These are phyloP conservation scores for Eucalyptus leucophloia DNA, from an alignment of 345 rosid species.

Conservation along the genomic window DNA sequence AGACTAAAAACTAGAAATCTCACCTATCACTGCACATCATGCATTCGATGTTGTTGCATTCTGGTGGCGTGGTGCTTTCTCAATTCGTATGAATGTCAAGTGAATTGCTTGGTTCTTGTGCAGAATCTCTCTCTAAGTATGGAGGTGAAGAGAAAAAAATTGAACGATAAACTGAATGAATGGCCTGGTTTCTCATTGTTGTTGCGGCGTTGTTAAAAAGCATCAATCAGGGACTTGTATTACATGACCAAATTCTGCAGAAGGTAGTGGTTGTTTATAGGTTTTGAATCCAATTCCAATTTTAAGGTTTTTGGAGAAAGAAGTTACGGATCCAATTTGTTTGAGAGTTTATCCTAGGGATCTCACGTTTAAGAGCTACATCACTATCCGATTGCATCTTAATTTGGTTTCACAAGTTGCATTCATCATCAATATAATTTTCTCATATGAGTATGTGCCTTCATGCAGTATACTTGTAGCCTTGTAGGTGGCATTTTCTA, in stretches of 20 bases:
- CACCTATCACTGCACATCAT: background rate
- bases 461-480: background rate
- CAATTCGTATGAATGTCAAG: background rate
- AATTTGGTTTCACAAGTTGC: background rate
- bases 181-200: background rate
- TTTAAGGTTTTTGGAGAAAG: background rate
- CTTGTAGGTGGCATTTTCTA: background rate
- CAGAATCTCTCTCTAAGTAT: background rate
- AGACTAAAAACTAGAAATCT: background rate
- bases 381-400: background rate
- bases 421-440: background rate
- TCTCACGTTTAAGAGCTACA: background rate
- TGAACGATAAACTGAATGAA: background rate
- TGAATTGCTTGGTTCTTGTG: background rate
- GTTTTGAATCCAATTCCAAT: background rate
- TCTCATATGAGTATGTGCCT: background rate
- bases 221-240: background rate
- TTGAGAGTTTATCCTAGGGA: background rate
- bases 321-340: background rate
- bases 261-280: background rate
- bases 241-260: background rate
- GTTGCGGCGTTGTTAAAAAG: background rate
- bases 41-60: background rate
- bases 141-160: background rate
- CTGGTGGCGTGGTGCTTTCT: background rate